Conservation (phyloP, 345 rosid genomes). For the Mercurialis annua region DNA sequence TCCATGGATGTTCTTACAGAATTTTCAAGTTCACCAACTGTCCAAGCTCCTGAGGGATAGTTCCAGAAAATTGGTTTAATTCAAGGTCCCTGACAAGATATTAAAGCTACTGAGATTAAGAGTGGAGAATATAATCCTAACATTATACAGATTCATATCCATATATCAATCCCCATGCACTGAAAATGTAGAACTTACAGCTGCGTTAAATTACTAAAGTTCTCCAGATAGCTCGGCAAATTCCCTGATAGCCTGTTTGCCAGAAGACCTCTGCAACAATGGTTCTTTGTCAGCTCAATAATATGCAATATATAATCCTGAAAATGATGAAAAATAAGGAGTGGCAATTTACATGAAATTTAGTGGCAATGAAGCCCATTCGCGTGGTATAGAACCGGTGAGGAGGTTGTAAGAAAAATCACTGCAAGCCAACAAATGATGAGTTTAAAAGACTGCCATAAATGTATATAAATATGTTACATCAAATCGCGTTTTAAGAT, state of each 20-base stretch:
- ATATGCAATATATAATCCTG: neutral
- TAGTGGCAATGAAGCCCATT: constrained; percentile 53
- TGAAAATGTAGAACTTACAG: constrained; percentile 37
- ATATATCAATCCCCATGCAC: neutral
- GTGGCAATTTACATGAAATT: constrained; percentile 43
- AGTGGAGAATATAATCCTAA: neutral
- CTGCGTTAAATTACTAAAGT: constrained; percentile 37
- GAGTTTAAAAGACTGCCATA: constrained; percentile 12
- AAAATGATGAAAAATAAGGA: neutral
- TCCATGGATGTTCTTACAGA: constrained; percentile 36
- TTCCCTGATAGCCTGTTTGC: constrained; percentile 52
- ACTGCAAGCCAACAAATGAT: constrained; percentile 21
- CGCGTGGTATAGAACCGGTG: constrained; percentile 47
- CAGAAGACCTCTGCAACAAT: constrained; percentile 43
- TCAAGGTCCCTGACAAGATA: constrained; percentile 40
- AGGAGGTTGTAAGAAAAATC: constrained; percentile 59
- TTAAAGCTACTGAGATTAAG: neutral
- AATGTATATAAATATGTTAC: too few species aligned
- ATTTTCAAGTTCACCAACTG: constrained; percentile 35
- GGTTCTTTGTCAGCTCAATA: neutral
- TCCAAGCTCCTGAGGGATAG: constrained; percentile 53
- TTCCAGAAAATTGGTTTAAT: constrained; percentile 51
- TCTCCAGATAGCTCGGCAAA: constrained; percentile 47
- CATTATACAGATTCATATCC: neutral
- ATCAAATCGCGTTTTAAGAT: too few species aligned